Evolutionary conservation across 257 asterid species (phyloP), one percentile per base, ranked within the genome.

Genomic region (Solanum dulcamara): DNA sequence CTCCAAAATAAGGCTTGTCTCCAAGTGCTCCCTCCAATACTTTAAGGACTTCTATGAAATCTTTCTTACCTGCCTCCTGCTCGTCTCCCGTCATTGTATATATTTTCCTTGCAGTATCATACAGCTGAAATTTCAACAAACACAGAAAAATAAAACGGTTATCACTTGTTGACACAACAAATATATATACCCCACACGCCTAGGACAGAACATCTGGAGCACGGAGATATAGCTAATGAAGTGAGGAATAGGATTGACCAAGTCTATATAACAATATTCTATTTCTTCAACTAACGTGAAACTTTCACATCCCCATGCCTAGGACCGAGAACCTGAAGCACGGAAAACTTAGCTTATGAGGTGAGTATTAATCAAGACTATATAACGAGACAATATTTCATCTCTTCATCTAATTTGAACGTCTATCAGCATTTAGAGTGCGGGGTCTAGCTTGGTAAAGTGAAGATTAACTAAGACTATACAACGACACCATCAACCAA

Each of bases 1-100:
- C 89, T 28, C 87, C 85, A 18, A 87, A 85, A 10, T 81, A 87
- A 55, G 84, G 84, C 62, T 85, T 81, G 15, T 87, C 89, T 9
- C 86, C 87, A 2, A 87, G 85, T 64, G 24, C 84, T 10, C 62
- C 81, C 55, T 87, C 87, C 62, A 87, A n/a, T 44, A 62, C 68
- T 48, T 81, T 87, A 59, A 72, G 77, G 33, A 18, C 6, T 17
- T 87, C 86, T 1, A 81, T 57, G 55, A 87, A 50, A 6, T 87
- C 86, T 30, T 84, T 87, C 86, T 87, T 87, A 62, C 40, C 85
- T 24, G 79, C 77, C 60, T 81, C 87, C 28, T 53, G 89, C 33
- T 70, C 89, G 59, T 85, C 87, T 14, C 86, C 86, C 51, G 33
- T 85, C 46, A 50, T 81, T 6, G 24, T 5, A 72, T 85, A 81